Conservation (phyloP, 1,139 yeast genomes). For the Blastobotrys malaysiensis region DNA sequence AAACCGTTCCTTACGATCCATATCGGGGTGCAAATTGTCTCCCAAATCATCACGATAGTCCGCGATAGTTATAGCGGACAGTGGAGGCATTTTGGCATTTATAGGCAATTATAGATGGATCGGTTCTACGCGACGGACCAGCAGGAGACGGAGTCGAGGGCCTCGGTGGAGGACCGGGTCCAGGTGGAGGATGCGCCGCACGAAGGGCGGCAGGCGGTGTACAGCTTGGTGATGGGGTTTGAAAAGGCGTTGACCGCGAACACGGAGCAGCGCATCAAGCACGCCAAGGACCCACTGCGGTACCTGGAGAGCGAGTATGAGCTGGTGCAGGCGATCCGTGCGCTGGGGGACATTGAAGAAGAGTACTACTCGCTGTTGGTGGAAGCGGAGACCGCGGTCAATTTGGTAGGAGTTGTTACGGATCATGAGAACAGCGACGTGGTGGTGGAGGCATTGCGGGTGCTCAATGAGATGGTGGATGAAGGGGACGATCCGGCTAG, state of each 20-base stretch:
- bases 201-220: conserved; percentile 21
- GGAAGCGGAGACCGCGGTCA: conserved; percentile 21
- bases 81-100: no score
- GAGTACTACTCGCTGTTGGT: conserved; percentile 24
- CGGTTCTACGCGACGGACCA: conserved; percentile 25
- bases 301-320: conserved; percentile 30
- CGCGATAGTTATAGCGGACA: no score
- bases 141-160: conserved; percentile 22
- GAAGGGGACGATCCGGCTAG: conserved; percentile 15
- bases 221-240: conserved; percentile 22
- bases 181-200: conserved; percentile 16
- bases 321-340: conserved; percentile 30
- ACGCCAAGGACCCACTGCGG: conserved; percentile 33
- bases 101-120: conserved; percentile 15
- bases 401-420: conserved; percentile 24
- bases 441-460: conserved; percentile 27
- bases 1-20: conserved; percentile 15
- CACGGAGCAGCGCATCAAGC: conserved; percentile 28
- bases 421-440: conserved; percentile 33
- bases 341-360: conserved; percentile 30
- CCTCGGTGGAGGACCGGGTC: conserved; percentile 26
- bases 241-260: conserved; percentile 29
- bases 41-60: no score
- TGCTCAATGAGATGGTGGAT: conserved; percentile 28
- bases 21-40: not conserved